These are phyloP conservation scores for Desmodesmus armatus DNA, from an alignment of 139 green algal species.

Conservation along the genomic window DNA sequence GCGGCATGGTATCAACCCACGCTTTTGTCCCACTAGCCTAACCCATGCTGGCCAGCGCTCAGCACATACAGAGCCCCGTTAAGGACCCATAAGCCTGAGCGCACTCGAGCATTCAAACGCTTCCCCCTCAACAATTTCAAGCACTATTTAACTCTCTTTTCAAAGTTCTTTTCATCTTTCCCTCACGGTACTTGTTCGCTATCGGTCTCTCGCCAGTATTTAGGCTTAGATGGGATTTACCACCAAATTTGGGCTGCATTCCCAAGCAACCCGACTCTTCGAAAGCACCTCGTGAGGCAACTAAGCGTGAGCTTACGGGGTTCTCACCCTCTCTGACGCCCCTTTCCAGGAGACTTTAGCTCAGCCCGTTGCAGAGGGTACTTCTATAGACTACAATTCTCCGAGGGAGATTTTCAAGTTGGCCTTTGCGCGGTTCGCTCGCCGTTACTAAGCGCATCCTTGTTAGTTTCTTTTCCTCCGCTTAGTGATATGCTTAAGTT, in stretches of 20 bases:
- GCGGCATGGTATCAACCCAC: constrained; percentile 65
- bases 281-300: constrained; percentile 81
- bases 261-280: constrained; percentile 92
- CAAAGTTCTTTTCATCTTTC: constrained; percentile 98
- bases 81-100: constrained; percentile 77
- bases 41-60: constrained; percentile 88
- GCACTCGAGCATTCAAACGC: constrained; percentile 81
- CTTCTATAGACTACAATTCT: constrained; percentile 95
- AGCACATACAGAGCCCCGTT: constrained; percentile 74
- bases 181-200: constrained; percentile 97
- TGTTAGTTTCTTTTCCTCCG: constrained; percentile 97
- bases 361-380: constrained; percentile 67
- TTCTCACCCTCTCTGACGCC: constrained; percentile 90
- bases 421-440: constrained; percentile 90
- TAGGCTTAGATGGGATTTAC: constrained; percentile 88
- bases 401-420: constrained; percentile 89
- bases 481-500: constrained; percentile 98
- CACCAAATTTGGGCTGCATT: constrained; percentile 93
- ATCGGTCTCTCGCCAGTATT: constrained; percentile 81
- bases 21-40: constrained; percentile 75
- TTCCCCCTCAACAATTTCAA: constrained; percentile 97
- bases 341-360: constrained; percentile 85
- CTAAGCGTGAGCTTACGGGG: constrained; percentile 76
- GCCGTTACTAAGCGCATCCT: constrained; percentile 94
- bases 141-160: constrained; percentile 98